Conservation (phyloP, 805 yeast species). For the Suhomyces pyralidae region DNA sequence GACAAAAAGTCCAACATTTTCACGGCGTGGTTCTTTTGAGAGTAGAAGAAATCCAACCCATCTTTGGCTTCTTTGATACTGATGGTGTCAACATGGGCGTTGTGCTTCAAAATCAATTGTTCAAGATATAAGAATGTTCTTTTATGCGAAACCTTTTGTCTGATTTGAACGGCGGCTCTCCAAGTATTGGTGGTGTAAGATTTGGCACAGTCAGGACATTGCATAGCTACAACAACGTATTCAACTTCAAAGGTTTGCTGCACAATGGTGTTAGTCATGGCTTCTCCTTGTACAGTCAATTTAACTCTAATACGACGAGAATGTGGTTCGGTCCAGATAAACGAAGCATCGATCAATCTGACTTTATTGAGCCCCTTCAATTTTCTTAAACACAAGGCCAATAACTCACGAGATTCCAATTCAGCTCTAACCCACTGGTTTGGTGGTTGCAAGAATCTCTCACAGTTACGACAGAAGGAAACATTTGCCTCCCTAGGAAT, state of each 20-base stretch:
- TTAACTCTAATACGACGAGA: constrained; percentile 90
- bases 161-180: constrained; percentile 96
- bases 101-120: constrained; percentile 88
- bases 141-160: constrained; percentile 96
- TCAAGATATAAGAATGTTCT: constrained; percentile 94
- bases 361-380: constrained; percentile 85
- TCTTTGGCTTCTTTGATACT: constrained; percentile 90
- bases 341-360: constrained; percentile 86
- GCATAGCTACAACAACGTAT: constrained; percentile 89
- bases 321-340: constrained; percentile 99
- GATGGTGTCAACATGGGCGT: constrained; percentile 90
- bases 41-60: constrained; percentile 91
- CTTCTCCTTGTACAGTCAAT: constrained; percentile 95
- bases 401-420: constrained; percentile 85
- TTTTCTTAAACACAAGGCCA: constrained; percentile 86
- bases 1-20: constrained; percentile 89
- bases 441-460: constrained; percentile 93
- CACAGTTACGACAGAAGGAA: constrained; percentile 96
- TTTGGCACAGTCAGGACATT: constrained; percentile 98
- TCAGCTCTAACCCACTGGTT: constrained; percentile 88
- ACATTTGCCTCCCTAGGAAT: constrained; percentile 88
- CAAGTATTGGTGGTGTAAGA: constrained; percentile 95
- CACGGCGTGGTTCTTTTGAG: constrained; percentile 84
- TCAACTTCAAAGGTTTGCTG: constrained; percentile 96
- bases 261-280: constrained; percentile 83